Conservation (phyloP, 2,329 filamentous ascomycete species). For the Botrytis sinoallii region DNA sequence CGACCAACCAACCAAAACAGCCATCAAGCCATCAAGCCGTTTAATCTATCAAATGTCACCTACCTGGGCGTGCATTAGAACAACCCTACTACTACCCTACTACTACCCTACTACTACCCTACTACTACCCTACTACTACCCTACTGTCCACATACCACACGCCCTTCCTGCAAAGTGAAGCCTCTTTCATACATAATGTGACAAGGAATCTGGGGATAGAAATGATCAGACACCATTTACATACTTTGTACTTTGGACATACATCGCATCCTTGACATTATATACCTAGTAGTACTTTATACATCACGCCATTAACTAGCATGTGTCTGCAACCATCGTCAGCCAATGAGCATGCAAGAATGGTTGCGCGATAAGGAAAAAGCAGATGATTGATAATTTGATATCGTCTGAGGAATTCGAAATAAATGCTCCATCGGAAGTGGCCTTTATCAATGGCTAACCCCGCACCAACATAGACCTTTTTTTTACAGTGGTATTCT, state of each 20-base stretch:
- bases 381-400: not conserved
- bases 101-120: too few species aligned
- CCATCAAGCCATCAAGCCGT: not conserved
- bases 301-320: not conserved
- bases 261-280: not conserved
- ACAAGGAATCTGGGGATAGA: not conserved
- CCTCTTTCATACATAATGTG: not conserved
- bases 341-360: not conserved
- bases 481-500: not conserved
- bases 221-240: not conserved
- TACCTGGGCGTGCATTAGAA: not conserved
- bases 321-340: not conserved
- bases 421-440: not conserved
- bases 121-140: too few species aligned
- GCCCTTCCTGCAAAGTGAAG: conserved; percentile 2
- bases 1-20: not conserved
- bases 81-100: not conserved
- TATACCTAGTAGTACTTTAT: not conserved
- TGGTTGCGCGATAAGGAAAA: conserved; percentile 3
- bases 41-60: not conserved
- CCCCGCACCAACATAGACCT: not conserved
- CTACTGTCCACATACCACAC: not conserved
- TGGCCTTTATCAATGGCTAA: not conserved
- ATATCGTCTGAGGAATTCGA: not conserved
- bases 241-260: not conserved